Evolutionary conservation across 768 basidiomycete genomes (phyloP).

Genomic region (Kwoniella shandongensis): DNA sequence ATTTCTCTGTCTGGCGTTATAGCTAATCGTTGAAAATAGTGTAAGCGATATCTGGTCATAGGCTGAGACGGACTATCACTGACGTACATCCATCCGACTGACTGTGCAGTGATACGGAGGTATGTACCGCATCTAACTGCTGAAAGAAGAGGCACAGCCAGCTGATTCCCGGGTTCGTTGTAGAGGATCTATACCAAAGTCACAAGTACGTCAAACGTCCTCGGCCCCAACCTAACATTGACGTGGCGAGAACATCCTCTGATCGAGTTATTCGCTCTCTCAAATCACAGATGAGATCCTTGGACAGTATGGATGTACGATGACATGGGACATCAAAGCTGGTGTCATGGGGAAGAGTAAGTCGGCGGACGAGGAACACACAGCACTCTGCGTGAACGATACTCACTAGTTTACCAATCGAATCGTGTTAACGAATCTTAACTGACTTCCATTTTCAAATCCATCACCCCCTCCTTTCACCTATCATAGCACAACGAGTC

Average conservation of each 20-base stretch:
- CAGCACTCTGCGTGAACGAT: too few relatives aligned
- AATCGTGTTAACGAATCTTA: too few relatives aligned
- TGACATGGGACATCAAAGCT: conserved; percentile 52
- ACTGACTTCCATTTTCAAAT: too few relatives aligned
- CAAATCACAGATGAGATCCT: conserved; percentile 45
- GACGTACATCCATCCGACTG: too few relatives aligned
- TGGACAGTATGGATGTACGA: conserved; percentile 42
- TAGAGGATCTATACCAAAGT: conserved; percentile 51
- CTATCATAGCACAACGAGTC: conserved; percentile 3
- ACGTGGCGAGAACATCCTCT: too few relatives aligned
- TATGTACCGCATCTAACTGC: conserved; percentile 18
- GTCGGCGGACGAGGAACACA: neutral
- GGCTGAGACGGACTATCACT: too few relatives aligned
- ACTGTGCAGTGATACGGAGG: conserved; percentile 44
- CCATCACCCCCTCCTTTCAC: too few relatives aligned
- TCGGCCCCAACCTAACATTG: too few relatives aligned
- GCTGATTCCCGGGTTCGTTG: neutral
- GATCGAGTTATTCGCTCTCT: too few relatives aligned
- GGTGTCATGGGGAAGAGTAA: conserved; percentile 51
- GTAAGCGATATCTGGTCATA: too few relatives aligned
- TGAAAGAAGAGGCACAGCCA: neutral
- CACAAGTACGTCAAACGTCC: conserved; percentile 42
- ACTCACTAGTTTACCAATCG: too few relatives aligned
- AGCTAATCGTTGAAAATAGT: too few relatives aligned
- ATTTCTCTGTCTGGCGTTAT: neutral